Evolutionary conservation across 1,284 basidiomycete genomes (phyloP), one percentile per base, ranked within the genome.

Genomic region (Phellopilus nigrolimitatus): DNA sequence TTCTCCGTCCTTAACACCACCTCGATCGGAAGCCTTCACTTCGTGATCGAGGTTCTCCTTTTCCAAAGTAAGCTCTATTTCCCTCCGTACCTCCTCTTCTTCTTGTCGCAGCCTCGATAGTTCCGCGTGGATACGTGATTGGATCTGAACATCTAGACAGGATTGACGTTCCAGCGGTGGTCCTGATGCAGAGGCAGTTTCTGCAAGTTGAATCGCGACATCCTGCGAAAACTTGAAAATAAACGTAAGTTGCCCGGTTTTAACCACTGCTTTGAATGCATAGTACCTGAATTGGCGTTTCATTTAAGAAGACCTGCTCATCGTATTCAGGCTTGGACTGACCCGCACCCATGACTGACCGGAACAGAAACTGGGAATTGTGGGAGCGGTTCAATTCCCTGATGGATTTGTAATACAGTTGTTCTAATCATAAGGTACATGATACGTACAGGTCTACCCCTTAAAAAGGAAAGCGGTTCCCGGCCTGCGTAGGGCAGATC

Each of bases 11-110:
- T 57, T 61, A 28, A 53, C 56, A 13, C 49, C 60, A 33, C 62
- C 66, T 54, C 62, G 63, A 31, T 51, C 47, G 13, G 45, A n/a
- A 17, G 33, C 49, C 19, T 70, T 71, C 56, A 70, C 72, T 66
- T 90, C 88, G 51, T 75, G 74, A 65, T 89, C 84, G 41, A 90
- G 65, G 64, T 90, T 91, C 69, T 91, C 88, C 68, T 82, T 84
- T 69, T 89, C 84, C 33, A 91, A 70, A 3, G 83, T 84, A 33
- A 62, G 67, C 61, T 86, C 81, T 43, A 91, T 88, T 65, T 88
- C 77, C 47, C 70, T 68, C 37, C 74, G 76, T 3, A 90, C 81
- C 19, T 69, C 64, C 57, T 82, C 78, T 62, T 89, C 88, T 60
- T 86, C 79, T 34, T 73, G 69, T 38, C 76, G 80, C 56, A 91